Percentiles rank a stretch among this genome's conserved stretches.
Conservation (phyloP, 208 protist species). For the Crithidia fasciculata region DNA sequence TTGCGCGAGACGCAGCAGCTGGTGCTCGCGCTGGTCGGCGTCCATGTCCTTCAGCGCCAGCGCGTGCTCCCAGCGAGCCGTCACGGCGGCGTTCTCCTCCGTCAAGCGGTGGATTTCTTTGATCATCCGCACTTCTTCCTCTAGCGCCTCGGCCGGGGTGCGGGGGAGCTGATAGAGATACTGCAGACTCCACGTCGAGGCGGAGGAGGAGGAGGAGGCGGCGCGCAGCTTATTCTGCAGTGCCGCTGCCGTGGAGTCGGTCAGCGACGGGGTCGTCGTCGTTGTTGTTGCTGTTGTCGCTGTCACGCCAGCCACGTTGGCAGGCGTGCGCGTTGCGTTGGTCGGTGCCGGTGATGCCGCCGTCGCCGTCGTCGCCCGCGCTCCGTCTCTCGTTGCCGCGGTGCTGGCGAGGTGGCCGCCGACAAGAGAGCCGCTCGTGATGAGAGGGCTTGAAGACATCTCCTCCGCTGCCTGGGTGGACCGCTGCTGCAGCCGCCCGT, state of each 20-base stretch:
- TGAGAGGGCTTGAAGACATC: not conserved
- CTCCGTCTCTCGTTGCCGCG: not conserved
- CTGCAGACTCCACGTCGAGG: slow-evolving; percentile 34
- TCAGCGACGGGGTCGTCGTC: slow-evolving; percentile 6
- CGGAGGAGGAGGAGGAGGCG: not conserved
- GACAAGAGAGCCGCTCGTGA: slow-evolving; percentile 4
- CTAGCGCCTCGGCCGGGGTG: slow-evolving; percentile 52
- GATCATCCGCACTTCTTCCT: slow-evolving; percentile 64
- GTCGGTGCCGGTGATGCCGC: not conserved
- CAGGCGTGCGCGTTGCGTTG: not conserved
- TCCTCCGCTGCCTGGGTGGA: not conserved
- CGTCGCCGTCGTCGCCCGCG: not conserved
- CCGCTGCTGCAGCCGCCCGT: not conserved
- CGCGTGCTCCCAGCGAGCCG: slow-evolving; percentile 35
- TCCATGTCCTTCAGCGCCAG: slow-evolving; percentile 39
- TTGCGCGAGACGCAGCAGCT: slow-evolving; percentile 31
- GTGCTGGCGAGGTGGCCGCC: slow-evolving; percentile 6
- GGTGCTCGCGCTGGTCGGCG: slow-evolving; percentile 41
- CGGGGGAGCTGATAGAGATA: slow-evolving; percentile 59
- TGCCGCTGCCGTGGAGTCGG: not conserved
- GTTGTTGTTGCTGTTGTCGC: not conserved
- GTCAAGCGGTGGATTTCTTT: slow-evolving; percentile 43
- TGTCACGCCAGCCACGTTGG: not conserved
- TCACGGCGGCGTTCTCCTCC: slow-evolving; percentile 46
- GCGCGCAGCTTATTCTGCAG: not conserved